phyloP scores from a whole-genome alignment of 208 protist genomes.

The Acanthamoeba sp. region DNA sequence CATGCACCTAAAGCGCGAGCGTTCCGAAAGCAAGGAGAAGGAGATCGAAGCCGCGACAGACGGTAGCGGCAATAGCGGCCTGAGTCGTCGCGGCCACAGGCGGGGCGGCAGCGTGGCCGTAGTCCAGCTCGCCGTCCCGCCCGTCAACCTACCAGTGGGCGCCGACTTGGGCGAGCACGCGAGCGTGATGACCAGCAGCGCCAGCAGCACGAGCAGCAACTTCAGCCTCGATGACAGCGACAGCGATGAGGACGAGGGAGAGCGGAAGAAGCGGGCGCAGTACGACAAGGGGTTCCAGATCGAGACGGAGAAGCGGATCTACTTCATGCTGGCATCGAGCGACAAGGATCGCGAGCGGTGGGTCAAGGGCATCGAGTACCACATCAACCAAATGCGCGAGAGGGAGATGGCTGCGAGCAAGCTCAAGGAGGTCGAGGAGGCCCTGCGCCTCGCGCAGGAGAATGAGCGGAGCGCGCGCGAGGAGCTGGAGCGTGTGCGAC shows the following conservation, averaged over 20 bases:
- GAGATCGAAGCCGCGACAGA: neutral
- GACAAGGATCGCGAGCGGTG: conserved; percentile 2
- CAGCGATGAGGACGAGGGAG: neutral
- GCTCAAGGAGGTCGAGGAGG: neutral
- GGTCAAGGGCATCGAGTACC: conserved; percentile 23
- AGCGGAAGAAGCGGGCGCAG: neutral
- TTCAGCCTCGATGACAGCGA: neutral
- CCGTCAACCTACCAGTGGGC: neutral
- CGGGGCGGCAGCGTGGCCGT: neutral
- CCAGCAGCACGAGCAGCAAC: neutral
- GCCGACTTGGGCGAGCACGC: no score
- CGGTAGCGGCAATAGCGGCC: neutral
- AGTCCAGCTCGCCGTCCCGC: neutral
- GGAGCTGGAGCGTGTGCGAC: neutral
- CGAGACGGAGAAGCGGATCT: conserved; percentile 25
- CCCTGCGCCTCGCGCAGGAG: neutral
- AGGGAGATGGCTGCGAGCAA: neutral
- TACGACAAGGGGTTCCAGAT: neutral
- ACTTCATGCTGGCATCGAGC: neutral
- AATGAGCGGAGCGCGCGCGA: neutral
- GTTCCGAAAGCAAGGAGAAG: neutral
- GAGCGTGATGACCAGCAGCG: no score
- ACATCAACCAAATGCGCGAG: neutral
- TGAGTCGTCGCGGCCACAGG: neutral
- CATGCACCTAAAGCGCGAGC: neutral